Evolutionary conservation across 768 basidiomycete species (phyloP).

Genomic region (Suillus discolor): DNA sequence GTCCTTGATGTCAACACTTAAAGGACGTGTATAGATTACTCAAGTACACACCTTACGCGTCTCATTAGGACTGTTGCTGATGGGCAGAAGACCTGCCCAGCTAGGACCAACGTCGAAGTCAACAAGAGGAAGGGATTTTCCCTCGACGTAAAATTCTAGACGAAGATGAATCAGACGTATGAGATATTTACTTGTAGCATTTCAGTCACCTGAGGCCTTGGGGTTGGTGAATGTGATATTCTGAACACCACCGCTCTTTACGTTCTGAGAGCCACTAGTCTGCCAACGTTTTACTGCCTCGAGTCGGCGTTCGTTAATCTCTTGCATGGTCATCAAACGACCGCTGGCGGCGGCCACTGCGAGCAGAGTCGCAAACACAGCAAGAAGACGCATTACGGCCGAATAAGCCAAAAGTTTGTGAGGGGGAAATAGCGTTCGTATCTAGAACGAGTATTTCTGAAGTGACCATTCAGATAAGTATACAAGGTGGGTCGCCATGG

Average conservation of each 20-base stretch:
- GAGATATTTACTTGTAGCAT: neutral
- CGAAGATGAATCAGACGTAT: conserved; percentile 12
- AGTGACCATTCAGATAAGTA: neutral
- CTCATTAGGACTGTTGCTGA: conserved; percentile 60
- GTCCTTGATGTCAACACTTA: neutral
- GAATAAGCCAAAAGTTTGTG: neutral
- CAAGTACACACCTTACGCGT: conserved; percentile 55
- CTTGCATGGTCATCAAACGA: conserved; percentile 35
- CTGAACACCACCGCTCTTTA: conserved; percentile 23
- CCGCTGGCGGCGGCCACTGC: neutral
- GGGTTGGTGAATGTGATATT: neutral
- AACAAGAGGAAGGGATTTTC: conserved; percentile 63
- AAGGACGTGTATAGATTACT: neutral
- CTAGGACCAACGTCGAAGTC: conserved; percentile 76
- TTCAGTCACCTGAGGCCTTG: neutral
- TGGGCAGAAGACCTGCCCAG: conserved; percentile 74
- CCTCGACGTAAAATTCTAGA: conserved; percentile 74
- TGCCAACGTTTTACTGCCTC: conserved; percentile 34
- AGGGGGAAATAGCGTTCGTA: neutral
- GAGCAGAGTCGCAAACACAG: neutral
- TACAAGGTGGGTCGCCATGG: neutral
- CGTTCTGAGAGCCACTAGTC: conserved; percentile 3
- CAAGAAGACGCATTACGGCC: neutral
- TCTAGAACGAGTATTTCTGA: neutral
- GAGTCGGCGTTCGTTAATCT: conserved; percentile 45